phyloP scores from a whole-genome alignment of 1,139 yeast genomes.

The Hansenula sp. region DNA sequence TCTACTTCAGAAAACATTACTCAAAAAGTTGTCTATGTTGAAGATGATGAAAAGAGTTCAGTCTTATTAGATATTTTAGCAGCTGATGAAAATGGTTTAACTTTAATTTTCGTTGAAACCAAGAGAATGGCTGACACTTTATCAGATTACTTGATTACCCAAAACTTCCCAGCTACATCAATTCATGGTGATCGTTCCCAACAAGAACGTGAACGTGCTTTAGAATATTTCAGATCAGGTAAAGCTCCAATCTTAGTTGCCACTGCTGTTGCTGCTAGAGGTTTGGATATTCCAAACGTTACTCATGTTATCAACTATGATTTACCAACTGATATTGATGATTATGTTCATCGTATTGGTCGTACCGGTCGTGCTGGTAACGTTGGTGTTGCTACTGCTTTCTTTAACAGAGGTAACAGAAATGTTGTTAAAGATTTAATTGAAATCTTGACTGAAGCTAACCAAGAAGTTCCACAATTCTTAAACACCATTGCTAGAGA shows the following conservation, averaged over 20 bases:
- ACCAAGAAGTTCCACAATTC: constrained; percentile 94
- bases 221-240: constrained; percentile 83
- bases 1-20: constrained; percentile 97
- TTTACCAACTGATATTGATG: constrained; percentile 95
- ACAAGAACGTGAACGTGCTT: constrained; percentile 95
- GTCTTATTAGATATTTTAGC: constrained; percentile 86
- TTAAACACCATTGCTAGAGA: constrained; percentile 80
- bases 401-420: constrained; percentile 93
- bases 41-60: constrained; percentile 91
- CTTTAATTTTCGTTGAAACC: constrained; percentile 94
- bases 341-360: constrained; percentile 98
- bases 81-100: constrained; percentile 64
- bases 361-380: constrained; percentile 99
- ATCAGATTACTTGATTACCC: constrained; percentile 86
- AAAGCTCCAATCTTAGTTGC: constrained; percentile 92
- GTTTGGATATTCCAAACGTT: constrained; percentile 98
- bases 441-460: constrained; percentile 88
- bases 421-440: constrained; percentile 85
- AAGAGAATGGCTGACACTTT: constrained; percentile 97
- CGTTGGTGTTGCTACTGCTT: constrained; percentile 96
- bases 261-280: constrained; percentile 99
- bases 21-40: constrained; percentile 88
- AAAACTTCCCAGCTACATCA: constrained; percentile 94
- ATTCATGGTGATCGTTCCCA: constrained; percentile 99
- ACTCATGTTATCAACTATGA: constrained; percentile 97